A percentile compares a stretch with the other conserved stretches of the same genome.
phyloP scores from a whole-genome alignment of 345 rosid genomes.

The Lepidium sativum region DNA sequence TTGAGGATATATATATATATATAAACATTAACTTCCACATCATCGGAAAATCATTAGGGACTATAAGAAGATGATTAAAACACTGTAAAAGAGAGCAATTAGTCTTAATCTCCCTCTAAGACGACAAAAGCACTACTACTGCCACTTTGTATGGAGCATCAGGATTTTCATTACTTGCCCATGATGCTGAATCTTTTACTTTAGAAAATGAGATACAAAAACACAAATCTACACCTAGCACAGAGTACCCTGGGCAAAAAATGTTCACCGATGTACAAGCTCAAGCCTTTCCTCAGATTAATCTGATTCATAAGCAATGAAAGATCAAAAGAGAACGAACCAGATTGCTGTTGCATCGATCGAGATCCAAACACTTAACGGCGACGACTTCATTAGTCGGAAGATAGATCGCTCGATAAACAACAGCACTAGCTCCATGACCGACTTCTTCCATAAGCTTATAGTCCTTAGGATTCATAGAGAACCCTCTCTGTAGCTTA shows the following conservation, averaged over 20 bases:
- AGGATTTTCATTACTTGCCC: not conserved
- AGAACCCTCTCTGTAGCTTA: constrained; percentile 43
- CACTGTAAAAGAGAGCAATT: not conserved
- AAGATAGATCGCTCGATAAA: constrained; percentile 83
- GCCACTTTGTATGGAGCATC: not conserved
- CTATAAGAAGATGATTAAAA: not conserved
- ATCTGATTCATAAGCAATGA: not conserved
- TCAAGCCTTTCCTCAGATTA: not conserved
- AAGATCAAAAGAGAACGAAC: constrained; percentile 24
- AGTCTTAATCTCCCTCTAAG: not conserved
- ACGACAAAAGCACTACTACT: not conserved
- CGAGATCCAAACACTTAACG: constrained; percentile 98
- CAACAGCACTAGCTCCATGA: constrained; percentile 92
- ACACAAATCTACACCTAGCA: constrained; percentile 2
- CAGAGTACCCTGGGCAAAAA: not conserved
- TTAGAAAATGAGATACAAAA: not conserved
- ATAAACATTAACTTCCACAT: not conserved
- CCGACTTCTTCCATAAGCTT: constrained; percentile 85
- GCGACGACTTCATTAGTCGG: constrained; percentile 80
- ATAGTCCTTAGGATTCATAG: constrained; percentile 60
- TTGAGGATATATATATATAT: not conserved
- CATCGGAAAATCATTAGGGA: not conserved
- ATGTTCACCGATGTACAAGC: not conserved
- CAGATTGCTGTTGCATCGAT: constrained; percentile 97
- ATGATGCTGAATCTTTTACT: not conserved